These are phyloP conservation scores for Didymella keratinophila DNA, from an alignment of 2,329 filamentous ascomycete species.

Conservation along the genomic window DNA sequence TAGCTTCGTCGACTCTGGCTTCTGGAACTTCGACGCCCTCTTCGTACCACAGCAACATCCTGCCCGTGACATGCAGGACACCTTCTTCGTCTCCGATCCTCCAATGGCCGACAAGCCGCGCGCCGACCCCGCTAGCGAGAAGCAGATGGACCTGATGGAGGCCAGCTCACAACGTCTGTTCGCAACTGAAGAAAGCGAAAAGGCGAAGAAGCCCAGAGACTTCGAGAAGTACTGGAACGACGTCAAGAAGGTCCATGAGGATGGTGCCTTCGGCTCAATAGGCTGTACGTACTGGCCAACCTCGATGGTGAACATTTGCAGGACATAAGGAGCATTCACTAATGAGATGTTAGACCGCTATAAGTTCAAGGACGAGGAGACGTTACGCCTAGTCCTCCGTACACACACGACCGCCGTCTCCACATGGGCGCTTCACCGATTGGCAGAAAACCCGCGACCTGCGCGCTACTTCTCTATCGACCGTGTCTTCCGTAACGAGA, in stretches of 20 bases:
- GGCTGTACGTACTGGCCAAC: constrained; percentile 61
- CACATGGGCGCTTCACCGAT: constrained; percentile 87
- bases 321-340: neutral
- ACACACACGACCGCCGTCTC: constrained; percentile 96
- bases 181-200: constrained; percentile 59
- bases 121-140: constrained; percentile 60
- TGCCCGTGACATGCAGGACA: constrained; percentile 95
- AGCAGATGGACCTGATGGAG: constrained; percentile 59
- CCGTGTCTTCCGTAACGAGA: constrained; percentile 97
- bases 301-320: too few relatives aligned
- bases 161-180: constrained; percentile 60
- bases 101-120: constrained; percentile 72
- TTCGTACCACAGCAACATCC: constrained; percentile 98
- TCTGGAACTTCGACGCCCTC: constrained; percentile 99
- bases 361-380: constrained; percentile 88
- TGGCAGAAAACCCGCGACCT: constrained; percentile 82
- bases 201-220: constrained; percentile 64
- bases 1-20: constrained; percentile 89
- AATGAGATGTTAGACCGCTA: constrained; percentile 71
- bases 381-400: constrained; percentile 84
- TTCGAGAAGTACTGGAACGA: constrained; percentile 90
- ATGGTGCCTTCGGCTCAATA: constrained; percentile 91
- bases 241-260: constrained; percentile 84
- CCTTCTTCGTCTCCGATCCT: constrained; percentile 97
- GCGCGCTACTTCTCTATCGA: constrained; percentile 99